phyloP scores from a whole-genome alignment of 2,329 filamentous ascomycete genomes.

The Microdochium trichocladiopsis region DNA sequence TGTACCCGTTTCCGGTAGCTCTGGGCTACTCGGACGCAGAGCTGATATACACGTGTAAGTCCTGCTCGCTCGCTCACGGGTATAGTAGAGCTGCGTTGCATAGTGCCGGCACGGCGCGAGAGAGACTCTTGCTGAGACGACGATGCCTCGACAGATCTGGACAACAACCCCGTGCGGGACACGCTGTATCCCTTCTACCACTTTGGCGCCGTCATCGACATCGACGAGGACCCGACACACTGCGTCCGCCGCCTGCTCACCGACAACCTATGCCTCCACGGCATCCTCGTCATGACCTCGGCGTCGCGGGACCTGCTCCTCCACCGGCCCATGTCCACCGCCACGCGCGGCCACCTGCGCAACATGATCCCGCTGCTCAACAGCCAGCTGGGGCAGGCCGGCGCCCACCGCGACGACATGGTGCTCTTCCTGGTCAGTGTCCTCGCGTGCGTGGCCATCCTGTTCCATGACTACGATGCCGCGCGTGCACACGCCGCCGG shows the following conservation, averaged over 20 bases:
- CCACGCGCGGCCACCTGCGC: neutral
- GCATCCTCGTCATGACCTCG: neutral
- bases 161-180: neutral
- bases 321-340: neutral
- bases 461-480: neutral
- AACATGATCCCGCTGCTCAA: neutral
- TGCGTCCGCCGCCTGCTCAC: neutral
- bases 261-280: neutral
- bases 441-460: neutral
- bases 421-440: neutral
- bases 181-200: neutral
- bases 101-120: too few relatives aligned
- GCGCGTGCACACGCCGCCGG: neutral
- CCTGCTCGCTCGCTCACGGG: neutral
- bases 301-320: neutral
- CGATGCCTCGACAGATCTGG: neutral
- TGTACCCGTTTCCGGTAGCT: neutral
- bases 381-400: neutral
- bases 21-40: neutral
- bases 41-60: neutral
- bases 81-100: neutral
- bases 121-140: neutral
- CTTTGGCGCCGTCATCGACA: neutral
- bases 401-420: neutral
- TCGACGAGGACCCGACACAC: neutral